Percentiles rank a stretch among this genome's conserved stretches.
Evolutionary conservation across 2,329 filamentous ascomycete genomes (phyloP).

Genomic region (Leptographium galeiforme): DNA sequence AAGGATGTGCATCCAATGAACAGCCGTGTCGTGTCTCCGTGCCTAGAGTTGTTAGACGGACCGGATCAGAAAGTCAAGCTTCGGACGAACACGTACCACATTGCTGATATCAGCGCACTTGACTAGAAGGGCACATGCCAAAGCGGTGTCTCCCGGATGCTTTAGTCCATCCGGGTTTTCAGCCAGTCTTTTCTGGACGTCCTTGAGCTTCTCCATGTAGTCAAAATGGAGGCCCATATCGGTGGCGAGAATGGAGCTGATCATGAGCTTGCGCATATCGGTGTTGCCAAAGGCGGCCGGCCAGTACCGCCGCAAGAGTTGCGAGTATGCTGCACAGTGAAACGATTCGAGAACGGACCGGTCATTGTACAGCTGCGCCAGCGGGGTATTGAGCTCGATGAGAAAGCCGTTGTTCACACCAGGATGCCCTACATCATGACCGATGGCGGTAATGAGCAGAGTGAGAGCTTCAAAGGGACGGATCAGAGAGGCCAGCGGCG

Average conservation of each 20-base stretch:
- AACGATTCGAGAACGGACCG: slow-evolving; percentile 94
- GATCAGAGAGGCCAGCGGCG: slow-evolving; percentile 61
- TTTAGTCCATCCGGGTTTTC: slow-evolving; percentile 67
- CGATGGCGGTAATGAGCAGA: slow-evolving; percentile 87
- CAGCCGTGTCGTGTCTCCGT: slow-evolving; percentile 66
- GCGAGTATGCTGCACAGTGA: slow-evolving; percentile 92
- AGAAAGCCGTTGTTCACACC: slow-evolving; percentile 97
- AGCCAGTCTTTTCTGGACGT: slow-evolving; percentile 64
- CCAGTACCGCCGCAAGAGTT: slow-evolving; percentile 90
- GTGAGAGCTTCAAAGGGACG: slow-evolving; percentile 79
- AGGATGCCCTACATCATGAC: slow-evolving; percentile 93
- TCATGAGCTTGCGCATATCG: slow-evolving; percentile 79
- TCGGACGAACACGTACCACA: slow-evolving; percentile 51
- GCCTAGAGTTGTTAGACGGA: slow-evolving; percentile 38
- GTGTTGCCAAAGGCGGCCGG: slow-evolving; percentile 65
- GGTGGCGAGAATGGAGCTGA: slow-evolving; percentile 91
- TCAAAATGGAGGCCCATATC: slow-evolving; percentile 97
- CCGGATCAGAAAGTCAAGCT: not conserved
- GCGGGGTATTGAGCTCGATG: slow-evolving; percentile 76
- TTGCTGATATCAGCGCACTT: slow-evolving; percentile 99
- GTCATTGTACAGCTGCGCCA: slow-evolving; percentile 94
- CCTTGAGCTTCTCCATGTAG: slow-evolving; percentile 83
- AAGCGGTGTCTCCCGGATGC: slow-evolving; percentile 60
- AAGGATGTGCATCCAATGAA: slow-evolving; percentile 85
- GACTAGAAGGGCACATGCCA: slow-evolving; percentile 84